Base-by-base conservation (phyloP, 345 rosid species). In the Euphorbia tirucalli region DNA sequence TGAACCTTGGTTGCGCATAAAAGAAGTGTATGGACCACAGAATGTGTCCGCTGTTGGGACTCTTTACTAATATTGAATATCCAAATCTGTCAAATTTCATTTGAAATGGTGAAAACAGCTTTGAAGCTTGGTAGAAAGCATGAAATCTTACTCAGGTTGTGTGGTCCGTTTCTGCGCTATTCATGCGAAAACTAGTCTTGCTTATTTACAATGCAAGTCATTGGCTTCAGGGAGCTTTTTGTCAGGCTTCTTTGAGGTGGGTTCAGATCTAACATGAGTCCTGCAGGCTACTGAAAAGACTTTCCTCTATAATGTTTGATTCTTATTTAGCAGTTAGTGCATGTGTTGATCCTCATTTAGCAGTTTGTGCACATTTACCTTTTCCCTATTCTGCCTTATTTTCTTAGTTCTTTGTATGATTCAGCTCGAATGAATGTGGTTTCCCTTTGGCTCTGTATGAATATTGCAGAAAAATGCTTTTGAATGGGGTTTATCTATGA, bases 391-490 rank as follows among this genome's bases (percentile, higher is more conserved):
- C 5, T 30, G 4, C 32, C 24, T 11, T 0, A 24, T 41, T 9
- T 39, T 28, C 2, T 2, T 61, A 22, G 24, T 48, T 10, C 60
- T 46, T 31, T 22, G 14, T 9, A 19, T 24, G 21, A 25, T 39
- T 37, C 28, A 39, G 49, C 72, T 41, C 9, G 27, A 57, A 61
- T 15, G 61, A 43, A 11, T 27, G 55, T 21, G 56, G 11, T 65
- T 1, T 18, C 14, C 11, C 11, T 11, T 8, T 54, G 61, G 16
- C 35, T 50, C 49, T 70, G 11, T 41, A 25, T 39, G 37, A 35
- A 55, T 63, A 25, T 57, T 83, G 85, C 91, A 94, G 97, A 92
- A 92, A 87, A 92, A 94, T 80, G 93, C 98, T 79, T 91, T 94
- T 50, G 98, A 87, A 77, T 94, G 97, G 97, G 95, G 93, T 65